Conservation (phyloP, 2,329 filamentous ascomycete genomes). For the Ophiostoma sp. region DNA sequence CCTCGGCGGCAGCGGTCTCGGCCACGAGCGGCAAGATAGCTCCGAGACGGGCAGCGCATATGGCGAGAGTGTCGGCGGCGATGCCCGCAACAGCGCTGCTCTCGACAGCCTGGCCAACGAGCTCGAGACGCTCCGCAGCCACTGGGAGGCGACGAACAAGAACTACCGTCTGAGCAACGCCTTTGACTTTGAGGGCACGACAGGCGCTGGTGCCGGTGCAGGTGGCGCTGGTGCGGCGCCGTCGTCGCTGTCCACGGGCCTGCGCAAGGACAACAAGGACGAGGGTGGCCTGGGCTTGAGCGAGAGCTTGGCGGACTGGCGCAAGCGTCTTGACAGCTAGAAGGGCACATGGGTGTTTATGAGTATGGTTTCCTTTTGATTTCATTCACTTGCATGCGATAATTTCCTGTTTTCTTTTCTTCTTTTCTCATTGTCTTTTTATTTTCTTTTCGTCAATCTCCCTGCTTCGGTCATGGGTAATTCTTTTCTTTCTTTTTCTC, state of each 20-base stretch:
- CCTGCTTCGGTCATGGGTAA: slow-evolving; percentile 3
- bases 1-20: slow-evolving; percentile 33
- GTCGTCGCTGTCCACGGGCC: neutral
- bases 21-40: slow-evolving; percentile 55
- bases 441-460: neutral
- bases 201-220: slow-evolving; percentile 25
- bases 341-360: neutral
- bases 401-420: slow-evolving; percentile 3
- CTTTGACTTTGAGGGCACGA: slow-evolving; percentile 72
- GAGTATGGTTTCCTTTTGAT: neutral
- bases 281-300: slow-evolving; percentile 55
- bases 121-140: slow-evolving; percentile 82
- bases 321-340: slow-evolving; percentile 66
- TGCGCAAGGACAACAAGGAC: slow-evolving; percentile 43
- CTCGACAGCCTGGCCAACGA: slow-evolving; percentile 90
- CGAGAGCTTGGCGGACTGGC: slow-evolving; percentile 76
- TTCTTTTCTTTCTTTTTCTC: neutral
- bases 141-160: slow-evolving; percentile 96
- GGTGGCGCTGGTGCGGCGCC: slow-evolving; percentile 3
- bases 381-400: slow-evolving; percentile 5
- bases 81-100: slow-evolving; percentile 63
- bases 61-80: slow-evolving; percentile 53
- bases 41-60: slow-evolving; percentile 65
- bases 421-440: neutral
- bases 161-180: slow-evolving; percentile 88